phyloP scores from a whole-genome alignment of 2,329 filamentous ascomycete genomes.

The Penicillium decumbens region DNA sequence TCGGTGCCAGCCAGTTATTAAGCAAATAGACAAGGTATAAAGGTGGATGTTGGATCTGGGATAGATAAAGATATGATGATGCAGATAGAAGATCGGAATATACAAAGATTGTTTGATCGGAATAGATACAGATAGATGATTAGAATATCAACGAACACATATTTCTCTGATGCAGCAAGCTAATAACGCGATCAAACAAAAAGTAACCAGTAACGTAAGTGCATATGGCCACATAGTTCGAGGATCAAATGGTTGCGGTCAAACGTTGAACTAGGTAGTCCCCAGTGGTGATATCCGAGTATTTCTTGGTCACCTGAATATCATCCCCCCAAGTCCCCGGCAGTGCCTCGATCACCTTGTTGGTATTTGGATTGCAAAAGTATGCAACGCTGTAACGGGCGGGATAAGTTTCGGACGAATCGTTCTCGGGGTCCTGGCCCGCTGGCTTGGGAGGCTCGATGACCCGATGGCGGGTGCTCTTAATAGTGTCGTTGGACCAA shows the following conservation, averaged over 20 bases:
- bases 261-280: slow-evolving; percentile 77
- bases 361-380: slow-evolving; percentile 83
- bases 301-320: slow-evolving; percentile 66
- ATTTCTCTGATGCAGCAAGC: neutral
- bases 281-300: slow-evolving; percentile 69
- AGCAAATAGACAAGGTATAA: neutral
- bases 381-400: slow-evolving; percentile 85
- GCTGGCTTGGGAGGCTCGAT: slow-evolving; percentile 69
- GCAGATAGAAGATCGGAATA: neutral
- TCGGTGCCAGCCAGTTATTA: slow-evolving; percentile 55
- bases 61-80: too few species aligned
- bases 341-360: slow-evolving; percentile 70
- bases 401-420: slow-evolving; percentile 54
- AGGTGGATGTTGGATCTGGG: neutral
- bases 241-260: slow-evolving; percentile 60
- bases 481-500: slow-evolving; percentile 90
- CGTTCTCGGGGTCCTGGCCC: slow-evolving; percentile 32
- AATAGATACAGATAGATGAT: too few species aligned
- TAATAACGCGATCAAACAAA: neutral
- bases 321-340: slow-evolving; percentile 66
- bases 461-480: slow-evolving; percentile 83
- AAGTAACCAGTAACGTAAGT: neutral
- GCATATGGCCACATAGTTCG: neutral
- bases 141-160: neutral
- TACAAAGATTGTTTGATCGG: too few species aligned